These are phyloP conservation scores for Telfairia occidentalis DNA, from an alignment of 331 rosid species.

Conservation along the genomic window DNA sequence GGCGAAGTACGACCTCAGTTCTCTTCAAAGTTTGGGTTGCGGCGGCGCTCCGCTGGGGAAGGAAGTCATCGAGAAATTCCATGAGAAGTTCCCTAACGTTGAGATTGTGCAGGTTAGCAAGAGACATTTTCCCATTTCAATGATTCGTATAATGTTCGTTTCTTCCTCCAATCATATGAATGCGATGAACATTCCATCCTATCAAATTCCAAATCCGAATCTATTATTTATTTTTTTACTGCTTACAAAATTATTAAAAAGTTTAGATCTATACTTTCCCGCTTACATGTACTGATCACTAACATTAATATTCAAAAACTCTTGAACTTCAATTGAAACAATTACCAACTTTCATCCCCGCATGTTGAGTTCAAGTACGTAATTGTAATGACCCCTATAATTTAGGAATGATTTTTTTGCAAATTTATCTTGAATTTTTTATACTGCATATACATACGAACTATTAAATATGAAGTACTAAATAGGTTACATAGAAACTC, in stretches of 20 bases:
- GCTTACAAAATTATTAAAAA: not conserved
- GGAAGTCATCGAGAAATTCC: constrained; percentile 39
- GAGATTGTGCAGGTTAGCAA: constrained; percentile 45
- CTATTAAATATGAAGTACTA: too few relatives aligned
- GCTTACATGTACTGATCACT: not conserved
- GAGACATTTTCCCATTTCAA: not conserved
- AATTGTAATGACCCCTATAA: too few relatives aligned
- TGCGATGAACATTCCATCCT: not conserved
- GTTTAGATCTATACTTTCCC: not conserved
- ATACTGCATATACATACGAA: too few relatives aligned
- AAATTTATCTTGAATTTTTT: too few relatives aligned
- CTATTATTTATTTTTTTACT: not conserved
- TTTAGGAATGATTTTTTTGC: too few relatives aligned
- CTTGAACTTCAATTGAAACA: too few relatives aligned
- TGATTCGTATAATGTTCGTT: not conserved
- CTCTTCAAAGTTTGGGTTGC: constrained; percentile 33
- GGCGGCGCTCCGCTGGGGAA: constrained; percentile 83
- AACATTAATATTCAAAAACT: too few relatives aligned
- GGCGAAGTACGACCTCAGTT: constrained; percentile 48
- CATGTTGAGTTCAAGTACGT: too few relatives aligned
- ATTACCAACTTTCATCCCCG: too few relatives aligned
- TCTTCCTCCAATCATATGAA: not conserved
- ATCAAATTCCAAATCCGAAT: not conserved
- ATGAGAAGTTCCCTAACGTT: constrained; percentile 36
- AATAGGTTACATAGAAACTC: too few relatives aligned